Base-by-base conservation (phyloP, 1,284 basidiomycete genomes). In the Chalciporus piperatoides region DNA sequence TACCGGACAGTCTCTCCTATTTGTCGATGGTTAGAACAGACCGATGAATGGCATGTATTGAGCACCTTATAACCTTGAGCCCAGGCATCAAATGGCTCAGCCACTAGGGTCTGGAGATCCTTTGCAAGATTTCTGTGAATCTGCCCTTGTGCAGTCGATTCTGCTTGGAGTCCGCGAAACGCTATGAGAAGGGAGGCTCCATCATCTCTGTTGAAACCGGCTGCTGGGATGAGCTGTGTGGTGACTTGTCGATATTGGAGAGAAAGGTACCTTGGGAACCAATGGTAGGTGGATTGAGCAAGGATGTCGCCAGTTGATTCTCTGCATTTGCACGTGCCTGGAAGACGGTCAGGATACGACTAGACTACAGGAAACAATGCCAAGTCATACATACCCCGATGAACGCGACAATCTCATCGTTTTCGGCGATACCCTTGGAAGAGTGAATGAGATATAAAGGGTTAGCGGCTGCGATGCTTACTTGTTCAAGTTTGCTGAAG, bases 401-500 rank as follows among this genome's bases (percentile, higher is more conserved):
- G 70, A 94, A 94, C 19, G 79, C 74, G 46, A 88, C 73, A 38
- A 94, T 81, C 65, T 94, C 87, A 53, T 84, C 78, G 70, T 92
- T 86, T 72, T 95, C 92, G 15, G 76, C 75, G 21, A 81, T 71
- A 33, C 88, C 86, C 86, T 90, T 61, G 33, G 35, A 15, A 17
- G 51, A 44, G 35, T 46, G 55, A 57, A 59, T 59, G 62, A 63
- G 61, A 61, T 44, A 51, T 35, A 43, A 42, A 49, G n/a, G n/a
- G 42, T 8, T 6, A n/a, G 46, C 39, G 52, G 35, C 23, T 23
- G 44, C 44, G 49, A 35, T 17, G 60, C 74, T 48, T 57, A 86
- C 89, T 76, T 90, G 84, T 60, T 92, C 84, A 30, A 93, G 80
- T 69, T 90, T 87, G 41, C 65, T 69, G 65, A 83, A 91, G 19